Evolutionary conservation across 192 early-diverging fungal species (phyloP), one percentile per base, ranked within the genome.

Genomic region (Phlyctochytrium planicorne): DNA sequence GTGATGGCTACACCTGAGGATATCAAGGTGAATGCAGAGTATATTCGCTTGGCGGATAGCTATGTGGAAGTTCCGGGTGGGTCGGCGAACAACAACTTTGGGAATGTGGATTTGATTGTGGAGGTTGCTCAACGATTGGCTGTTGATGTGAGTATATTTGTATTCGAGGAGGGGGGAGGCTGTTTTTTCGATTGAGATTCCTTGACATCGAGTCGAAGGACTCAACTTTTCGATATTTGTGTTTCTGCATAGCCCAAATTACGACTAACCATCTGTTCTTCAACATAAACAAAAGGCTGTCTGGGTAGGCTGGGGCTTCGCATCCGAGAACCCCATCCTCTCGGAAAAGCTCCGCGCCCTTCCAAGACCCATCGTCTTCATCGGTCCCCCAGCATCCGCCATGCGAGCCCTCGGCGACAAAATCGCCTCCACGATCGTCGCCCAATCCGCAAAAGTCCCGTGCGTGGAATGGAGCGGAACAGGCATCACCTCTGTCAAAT

Each of bases 351-450:
- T 98, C n/a, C 80, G 89, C 50, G 85, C 84, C 63, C 88, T 90
- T 60, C 80, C 88, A 69, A 67, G 60, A 17, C 29, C 29, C 36
- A 87, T 93, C 67, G 88, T 96, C 53, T 98, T 98, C 70, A 96
- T 98, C 65, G 97, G 97, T 63, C 97, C 97, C 30, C 95, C 97
- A 1, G 88, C 93, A 3, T 91, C 89, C 12, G 94, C 97, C 34
- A 98, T 98, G 97, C 89, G 97, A 50, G 91, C 94, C n/a, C 80
- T 98, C 33, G 97, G 97, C 65, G 97, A 98, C 80, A 98, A 98
- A 76, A 98, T 98, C 71, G 96, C 97, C 16, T 98, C 97, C 30
- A 97, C 97, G 2, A 97, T 98, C 67, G 97, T 98, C 29, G 97
- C 97, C 23, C 97, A 98, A 82, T 89, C 89, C 63, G 97, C 97